Base-by-base conservation (phyloP, 192 early-diverging fungal genomes). In the Chytriomyces hyalinus region DNA sequence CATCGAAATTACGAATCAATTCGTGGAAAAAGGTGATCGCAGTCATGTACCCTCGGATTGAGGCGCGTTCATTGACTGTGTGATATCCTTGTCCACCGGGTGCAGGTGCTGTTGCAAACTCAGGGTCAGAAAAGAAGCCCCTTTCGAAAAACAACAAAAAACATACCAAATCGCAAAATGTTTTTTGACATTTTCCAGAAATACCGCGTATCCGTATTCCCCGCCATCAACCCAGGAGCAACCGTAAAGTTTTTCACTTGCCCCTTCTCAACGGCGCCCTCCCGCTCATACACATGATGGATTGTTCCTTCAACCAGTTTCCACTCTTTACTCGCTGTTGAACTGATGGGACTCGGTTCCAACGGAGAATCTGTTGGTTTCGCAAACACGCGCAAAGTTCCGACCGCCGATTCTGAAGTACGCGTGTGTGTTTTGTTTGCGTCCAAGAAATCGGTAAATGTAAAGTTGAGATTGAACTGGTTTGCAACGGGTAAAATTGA, bases 151-250 rank as follows among this genome's bases (percentile, higher is more conserved):
- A n/a, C n/a, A n/a, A 22, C 5, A 78, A 79, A n/a, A 20, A 26
- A 44, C 4, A n/a, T 6, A 36, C 67, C 53, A 80, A 67, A 82
- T 9, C 81, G 78, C 66, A 80, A 84, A 63, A 86, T 82, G 65
- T 86, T 74, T 48, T 75, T 49, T 20, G 80, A 73, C 75, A 86
- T 48, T 48, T 70, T 47, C 80, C 78, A 82, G 68, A 80, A 81
- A 53, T 80, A 72, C 13, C 81, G 49, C 17, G 82, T 84, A 65
- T 84, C 85, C 3, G 85, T 86, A 75, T 86, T 86, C 46, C 78
- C 82, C 6, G 76, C 59, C 80, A 80, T 80, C 15, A 86, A 46
- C 22, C 61, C 70, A 6, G 85, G 85, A 11, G 74, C 43, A 7
- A 86, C 85, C 44, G 82, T 60, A 36, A 79, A 50, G 1, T 43